Evolutionary conservation across 371 early-diverging fungal species (phyloP).

Genomic region (Entomophthora muscae): DNA sequence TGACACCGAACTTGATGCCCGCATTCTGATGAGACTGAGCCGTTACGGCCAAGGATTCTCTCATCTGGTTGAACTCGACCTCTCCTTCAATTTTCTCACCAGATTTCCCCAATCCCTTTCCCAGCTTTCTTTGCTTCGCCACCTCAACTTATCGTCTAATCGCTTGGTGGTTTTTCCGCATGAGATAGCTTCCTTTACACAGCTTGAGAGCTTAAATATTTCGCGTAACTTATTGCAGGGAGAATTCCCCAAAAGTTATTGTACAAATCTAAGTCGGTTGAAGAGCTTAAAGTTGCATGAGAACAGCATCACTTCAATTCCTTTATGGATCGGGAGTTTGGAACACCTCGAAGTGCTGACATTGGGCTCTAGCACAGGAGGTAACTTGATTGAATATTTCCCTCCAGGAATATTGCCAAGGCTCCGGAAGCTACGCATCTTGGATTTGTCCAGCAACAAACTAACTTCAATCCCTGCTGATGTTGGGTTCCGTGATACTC

Average conservation of each 20-base stretch:
- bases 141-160: too few relatives aligned
- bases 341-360: slow-evolving; percentile 28
- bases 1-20: too few relatives aligned
- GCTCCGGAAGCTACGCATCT: slow-evolving; percentile 24
- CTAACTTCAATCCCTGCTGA: slow-evolving; percentile 24
- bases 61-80: too few relatives aligned
- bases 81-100: too few relatives aligned
- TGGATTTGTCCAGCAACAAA: slow-evolving; percentile 34
- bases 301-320: slow-evolving; percentile 27
- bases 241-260: slow-evolving; percentile 23
- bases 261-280: slow-evolving; percentile 21
- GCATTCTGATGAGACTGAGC: too few relatives aligned
- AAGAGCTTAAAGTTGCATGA: slow-evolving; percentile 26
- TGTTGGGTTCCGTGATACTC: slow-evolving; percentile 20
- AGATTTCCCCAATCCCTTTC: too few relatives aligned
- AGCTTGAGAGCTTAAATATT: slow-evolving; percentile 29
- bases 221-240: slow-evolving; percentile 27
- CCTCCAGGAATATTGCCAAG: slow-evolving; percentile 24
- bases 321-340: slow-evolving; percentile 18
- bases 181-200: slow-evolving; percentile 22
- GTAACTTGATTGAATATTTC: slow-evolving; percentile 24
- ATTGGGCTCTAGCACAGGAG: slow-evolving; percentile 37
- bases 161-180: too few relatives aligned
- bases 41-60: too few relatives aligned
- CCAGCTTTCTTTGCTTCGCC: too few relatives aligned